These are phyloP conservation scores for Acanthamoeba culbertsoni DNA, from an alignment of 208 protist species.

Conservation along the genomic window DNA sequence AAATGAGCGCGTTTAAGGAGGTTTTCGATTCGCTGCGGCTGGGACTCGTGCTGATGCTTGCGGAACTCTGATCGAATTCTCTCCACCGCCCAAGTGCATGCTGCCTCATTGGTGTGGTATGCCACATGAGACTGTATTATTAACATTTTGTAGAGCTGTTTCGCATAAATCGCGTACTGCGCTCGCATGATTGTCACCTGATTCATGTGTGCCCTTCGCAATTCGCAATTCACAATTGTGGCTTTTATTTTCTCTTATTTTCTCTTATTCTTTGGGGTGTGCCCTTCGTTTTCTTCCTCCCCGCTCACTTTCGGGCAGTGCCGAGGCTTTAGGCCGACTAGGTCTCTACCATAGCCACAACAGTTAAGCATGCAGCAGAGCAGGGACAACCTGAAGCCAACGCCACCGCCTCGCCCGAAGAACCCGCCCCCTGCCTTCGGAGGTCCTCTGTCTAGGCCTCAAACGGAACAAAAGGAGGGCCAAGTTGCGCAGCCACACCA, in stretches of 20 bases:
- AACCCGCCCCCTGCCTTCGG: background rate
- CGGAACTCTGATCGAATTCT: slow-evolving; percentile 20
- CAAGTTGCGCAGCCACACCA: background rate
- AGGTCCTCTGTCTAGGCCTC: background rate
- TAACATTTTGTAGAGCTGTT: slow-evolving; percentile 58
- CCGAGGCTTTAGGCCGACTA: no score
- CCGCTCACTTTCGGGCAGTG: no score
- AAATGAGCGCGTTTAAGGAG: slow-evolving; percentile 32
- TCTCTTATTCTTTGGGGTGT: background rate
- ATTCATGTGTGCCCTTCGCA: no score
- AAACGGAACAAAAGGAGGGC: background rate
- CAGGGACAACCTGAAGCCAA: background rate
- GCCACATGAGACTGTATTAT: background rate
- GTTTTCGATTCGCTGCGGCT: background rate
- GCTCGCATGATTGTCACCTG: background rate
- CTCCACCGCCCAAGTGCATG: slow-evolving; percentile 5
- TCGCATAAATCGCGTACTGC: slow-evolving; percentile 34
- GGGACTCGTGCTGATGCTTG: background rate
- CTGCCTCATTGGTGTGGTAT: slow-evolving; percentile 7
- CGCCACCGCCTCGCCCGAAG: background rate
- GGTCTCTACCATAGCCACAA: no score
- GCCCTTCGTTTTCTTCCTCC: background rate
- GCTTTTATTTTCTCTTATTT: background rate
- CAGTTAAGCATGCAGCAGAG: no score
- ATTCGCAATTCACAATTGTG: no score